Base-by-base conservation (phyloP, 164 flowering plant species). In the Sedum album region DNA sequence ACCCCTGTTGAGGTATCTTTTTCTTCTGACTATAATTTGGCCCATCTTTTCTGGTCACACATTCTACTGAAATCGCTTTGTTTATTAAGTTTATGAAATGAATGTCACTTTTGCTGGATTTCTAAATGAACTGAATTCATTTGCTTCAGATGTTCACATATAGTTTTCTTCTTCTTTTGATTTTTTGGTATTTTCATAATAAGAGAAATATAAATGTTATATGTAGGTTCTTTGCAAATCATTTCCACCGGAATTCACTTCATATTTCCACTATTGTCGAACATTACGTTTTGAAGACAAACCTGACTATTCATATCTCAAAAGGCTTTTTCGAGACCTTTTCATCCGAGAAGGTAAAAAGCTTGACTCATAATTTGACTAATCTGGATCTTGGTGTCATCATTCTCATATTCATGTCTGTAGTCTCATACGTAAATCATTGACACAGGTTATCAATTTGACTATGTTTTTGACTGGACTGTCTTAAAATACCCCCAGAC, bases 391-490 rank as follows among this genome's bases (percentile, higher is more conserved):
- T 7, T 8, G 26, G 9, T 21, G 10, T n/a, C 44, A 21, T 13
- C 23, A 51, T 65, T 33, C 51, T 60, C 64, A 31, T 28, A 28
- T n/a, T n/a, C 10, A 31, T 18, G 48, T 5, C 23, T 39, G n/a
- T 2, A 20, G 44, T 46, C 25, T 60, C 62, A 48, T 69, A 21
- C 48, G 60, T 36, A 48, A 55, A 30, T 63, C 57, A 2, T n/a
- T 51, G 20, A 6, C 77, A 73, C 76, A 88, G 94, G 89, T 72
- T 88, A 81, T 77, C 91, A 88, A 73, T 85, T 85, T 78, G 94
- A 88, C 73, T 88, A 85, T 79, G 88, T 88, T 1, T 88, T 86
- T 74, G 94, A 88, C 79, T 88, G 94, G 94, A 86, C 94, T 7
- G 78, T 84, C 65, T 72, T 86, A 79, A 88, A 88, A 78, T 85